Evolutionary conservation across 176 grass and related monocot species (phyloP), one percentile per base, ranked within the genome.

Genomic region (Themeda triandra): DNA sequence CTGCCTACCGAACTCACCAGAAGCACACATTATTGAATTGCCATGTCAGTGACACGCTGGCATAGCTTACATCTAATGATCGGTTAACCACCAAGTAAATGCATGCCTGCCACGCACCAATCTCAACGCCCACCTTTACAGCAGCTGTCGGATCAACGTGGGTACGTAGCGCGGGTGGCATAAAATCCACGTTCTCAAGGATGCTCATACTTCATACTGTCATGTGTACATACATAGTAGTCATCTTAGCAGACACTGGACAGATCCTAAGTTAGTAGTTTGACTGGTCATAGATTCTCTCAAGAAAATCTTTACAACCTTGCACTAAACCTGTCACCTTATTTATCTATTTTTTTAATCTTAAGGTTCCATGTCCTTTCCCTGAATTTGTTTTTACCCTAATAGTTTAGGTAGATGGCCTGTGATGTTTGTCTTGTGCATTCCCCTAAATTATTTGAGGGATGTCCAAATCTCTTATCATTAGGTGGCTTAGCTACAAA

Each of bases 231-330:
- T 12, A 23, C 3, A 1, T 13, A 31, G 17, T 21, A 53, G 49
- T 53, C 72, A 75, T 75, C 73, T 76, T 56, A 56, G 31, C 58
- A 53, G 72, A 75, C 72, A 21, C 49, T 53, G 49, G 48, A 53
- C 49, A 21, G 72, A 51, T 75, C 27, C 28, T 18, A 45, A 8
- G 48, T 21, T 32, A 15, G 45, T 0, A 8, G 45, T 49, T 39
- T 58, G 23, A 56, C 12, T 71, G 36, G 24, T 58, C 10, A 15
- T 58, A 76, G 10, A 76, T 76, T 24, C 29, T 19, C 19, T 56
- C 2, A 13, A n/a, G 17, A 21, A 54, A 54, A 23, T 8, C 19
- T 23, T 54, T 7, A 23, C 73, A 23, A 13, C 31, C 4, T 32
- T 36, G 28, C 48, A n/a, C 30, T 19, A 36, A 76, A 76, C 19